Percentiles rank a stretch among this genome's conserved stretches.
Conservation (phyloP, 83 land plant genomes). For the Thuja plicata region DNA sequence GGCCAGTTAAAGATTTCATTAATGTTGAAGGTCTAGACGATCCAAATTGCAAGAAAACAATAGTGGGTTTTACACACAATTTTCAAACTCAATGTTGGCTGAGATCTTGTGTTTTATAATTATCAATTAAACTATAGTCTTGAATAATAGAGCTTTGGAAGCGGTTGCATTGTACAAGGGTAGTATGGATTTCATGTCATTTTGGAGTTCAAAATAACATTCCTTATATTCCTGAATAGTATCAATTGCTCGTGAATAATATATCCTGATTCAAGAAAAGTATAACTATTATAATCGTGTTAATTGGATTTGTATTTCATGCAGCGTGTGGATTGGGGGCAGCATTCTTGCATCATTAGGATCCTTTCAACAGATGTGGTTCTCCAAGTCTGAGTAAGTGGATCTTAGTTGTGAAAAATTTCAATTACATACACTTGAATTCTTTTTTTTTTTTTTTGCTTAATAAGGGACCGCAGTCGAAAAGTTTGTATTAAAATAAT, state of each 20-base stretch:
- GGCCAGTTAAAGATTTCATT: background rate
- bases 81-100: background rate
- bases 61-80: background rate
- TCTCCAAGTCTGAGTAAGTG: constrained; percentile 95
- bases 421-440: background rate
- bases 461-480: too few relatives aligned
- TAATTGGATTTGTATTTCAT: background rate
- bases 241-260: background rate
- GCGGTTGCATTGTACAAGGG: background rate
- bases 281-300: background rate
- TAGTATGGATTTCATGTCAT: background rate
- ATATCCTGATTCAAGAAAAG: background rate
- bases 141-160: background rate
- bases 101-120: background rate
- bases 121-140: background rate
- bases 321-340: constrained; percentile 99
- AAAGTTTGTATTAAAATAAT: too few relatives aligned
- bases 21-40: background rate
- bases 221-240: background rate
- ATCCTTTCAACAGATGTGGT: constrained; percentile 99
- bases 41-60: background rate
- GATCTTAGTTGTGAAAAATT: background rate
- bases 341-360: constrained; percentile 97
- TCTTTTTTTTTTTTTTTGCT: too few relatives aligned
- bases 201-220: background rate